Evolutionary conservation across 2,329 filamentous ascomycete genomes (phyloP).

Genomic region (Aspergillus thermomutatus): DNA sequence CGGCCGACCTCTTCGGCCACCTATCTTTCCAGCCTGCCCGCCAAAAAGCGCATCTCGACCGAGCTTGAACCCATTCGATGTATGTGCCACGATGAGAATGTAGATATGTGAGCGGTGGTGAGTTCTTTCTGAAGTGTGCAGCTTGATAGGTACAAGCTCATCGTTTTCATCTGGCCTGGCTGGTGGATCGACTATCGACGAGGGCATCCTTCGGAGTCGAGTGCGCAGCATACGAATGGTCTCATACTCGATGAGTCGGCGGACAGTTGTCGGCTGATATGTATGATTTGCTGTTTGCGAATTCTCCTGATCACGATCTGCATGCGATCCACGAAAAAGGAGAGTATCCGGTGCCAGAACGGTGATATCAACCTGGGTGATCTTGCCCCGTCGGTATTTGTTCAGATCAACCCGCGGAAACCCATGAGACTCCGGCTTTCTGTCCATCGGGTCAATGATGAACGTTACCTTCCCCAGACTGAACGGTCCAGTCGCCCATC

Average conservation of each 20-base stretch:
- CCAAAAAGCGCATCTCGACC: constrained; percentile 52
- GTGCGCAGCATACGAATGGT: constrained; percentile 14
- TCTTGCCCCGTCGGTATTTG: constrained; percentile 24
- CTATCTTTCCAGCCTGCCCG: constrained; percentile 3
- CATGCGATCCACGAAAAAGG: not conserved
- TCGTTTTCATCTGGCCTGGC: not conserved
- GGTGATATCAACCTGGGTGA: constrained; percentile 38
- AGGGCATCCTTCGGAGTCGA: constrained; percentile 13
- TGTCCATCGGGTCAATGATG: constrained; percentile 42
- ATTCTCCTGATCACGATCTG: not conserved
- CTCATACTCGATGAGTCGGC: constrained; percentile 23
- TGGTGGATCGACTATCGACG: constrained; percentile 8
- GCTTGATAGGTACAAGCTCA: constrained; percentile 19
- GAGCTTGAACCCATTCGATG: constrained; percentile 46
- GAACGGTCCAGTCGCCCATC: constrained; percentile 51
- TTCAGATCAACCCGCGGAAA: constrained; percentile 35
- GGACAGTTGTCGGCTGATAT: constrained; percentile 12
- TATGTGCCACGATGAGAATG: constrained; percentile 54
- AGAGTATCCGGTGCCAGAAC: constrained; percentile 35
- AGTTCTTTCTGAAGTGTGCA: constrained; percentile 42
- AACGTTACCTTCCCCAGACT: constrained; percentile 51
- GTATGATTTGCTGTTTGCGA: not conserved
- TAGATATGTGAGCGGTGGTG: constrained; percentile 48
- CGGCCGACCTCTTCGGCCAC: not conserved
- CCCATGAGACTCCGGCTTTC: not conserved